phyloP scores from a whole-genome alignment of 352 stramenopile species.

The Globisporangium spiculum region DNA sequence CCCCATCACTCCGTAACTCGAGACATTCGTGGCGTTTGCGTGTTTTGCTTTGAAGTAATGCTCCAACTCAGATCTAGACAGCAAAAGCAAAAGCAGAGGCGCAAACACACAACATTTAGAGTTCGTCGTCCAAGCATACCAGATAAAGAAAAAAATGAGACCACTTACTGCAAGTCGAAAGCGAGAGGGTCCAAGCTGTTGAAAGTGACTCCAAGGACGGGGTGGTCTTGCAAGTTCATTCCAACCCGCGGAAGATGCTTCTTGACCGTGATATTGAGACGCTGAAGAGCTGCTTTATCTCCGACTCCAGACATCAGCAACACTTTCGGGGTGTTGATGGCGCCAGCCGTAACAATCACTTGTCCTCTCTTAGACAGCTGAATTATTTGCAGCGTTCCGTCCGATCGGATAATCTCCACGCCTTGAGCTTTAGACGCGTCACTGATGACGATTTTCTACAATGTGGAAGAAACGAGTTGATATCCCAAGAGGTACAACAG shows the following conservation, averaged over 20 bases:
- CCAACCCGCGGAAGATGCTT: constrained; percentile 76
- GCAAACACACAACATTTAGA: not conserved
- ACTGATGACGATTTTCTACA: constrained; percentile 51
- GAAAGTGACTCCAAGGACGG: constrained; percentile 77
- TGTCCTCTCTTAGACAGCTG: constrained; percentile 38
- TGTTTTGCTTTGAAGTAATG: constrained; percentile 46
- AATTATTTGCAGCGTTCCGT: constrained; percentile 38
- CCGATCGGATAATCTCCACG: constrained; percentile 34
- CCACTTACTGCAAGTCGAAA: constrained; percentile 47
- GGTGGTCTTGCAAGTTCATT: constrained; percentile 89
- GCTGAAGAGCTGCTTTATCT: constrained; percentile 36
- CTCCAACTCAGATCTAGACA: constrained; percentile 35
- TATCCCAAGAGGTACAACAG: not conserved
- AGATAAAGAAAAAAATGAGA: not conserved
- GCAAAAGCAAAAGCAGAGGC: not conserved
- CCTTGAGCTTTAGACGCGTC: constrained; percentile 31
- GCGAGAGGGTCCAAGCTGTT: constrained; percentile 25
- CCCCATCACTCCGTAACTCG: constrained; percentile 55
- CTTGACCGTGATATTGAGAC: constrained; percentile 45
- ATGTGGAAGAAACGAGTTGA: not conserved
- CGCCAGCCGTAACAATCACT: constrained; percentile 78
- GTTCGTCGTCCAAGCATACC: not conserved
- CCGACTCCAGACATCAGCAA: constrained; percentile 72
- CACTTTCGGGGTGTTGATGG: constrained; percentile 86
- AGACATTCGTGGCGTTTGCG: constrained; percentile 21